phyloP scores from a whole-genome alignment of 1,139 yeast species.

The Kodamaea sp. region DNA sequence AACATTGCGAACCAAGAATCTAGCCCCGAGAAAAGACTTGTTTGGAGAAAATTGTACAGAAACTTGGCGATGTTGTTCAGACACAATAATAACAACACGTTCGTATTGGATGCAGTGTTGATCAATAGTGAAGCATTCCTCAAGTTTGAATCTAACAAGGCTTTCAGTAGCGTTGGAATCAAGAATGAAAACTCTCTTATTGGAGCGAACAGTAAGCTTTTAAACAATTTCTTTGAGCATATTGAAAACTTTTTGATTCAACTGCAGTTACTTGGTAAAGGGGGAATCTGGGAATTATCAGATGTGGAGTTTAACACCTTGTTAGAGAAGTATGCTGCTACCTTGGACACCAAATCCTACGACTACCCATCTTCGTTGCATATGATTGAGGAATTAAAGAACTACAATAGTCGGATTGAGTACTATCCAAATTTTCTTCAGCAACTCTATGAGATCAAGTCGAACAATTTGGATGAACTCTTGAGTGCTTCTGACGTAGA shows the following conservation, averaged over 20 bases:
- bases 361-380: slow-evolving; percentile 17
- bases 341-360: slow-evolving; percentile 9
- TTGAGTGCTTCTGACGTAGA: slow-evolving; percentile 17
- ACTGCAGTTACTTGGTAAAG: slow-evolving; percentile 14
- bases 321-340: slow-evolving; percentile 10
- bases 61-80: slow-evolving; percentile 36
- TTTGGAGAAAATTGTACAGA: slow-evolving; percentile 30
- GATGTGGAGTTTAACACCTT: slow-evolving; percentile 16
- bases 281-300: slow-evolving; percentile 18
- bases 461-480: slow-evolving; percentile 9
- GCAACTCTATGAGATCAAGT: slow-evolving; percentile 19
- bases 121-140: slow-evolving; percentile 30
- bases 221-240: slow-evolving; percentile 15
- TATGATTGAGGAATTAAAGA: slow-evolving; percentile 17
- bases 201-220: slow-evolving; percentile 16
- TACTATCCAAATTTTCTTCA: slow-evolving; percentile 26
- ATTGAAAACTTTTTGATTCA: slow-evolving; percentile 15
- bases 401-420: slow-evolving; percentile 20
- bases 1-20: slow-evolving; percentile 15
- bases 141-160: slow-evolving; percentile 24
- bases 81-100: slow-evolving; percentile 33
- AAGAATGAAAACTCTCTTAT: slow-evolving; percentile 13
- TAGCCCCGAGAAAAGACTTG: slow-evolving; percentile 19
- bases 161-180: slow-evolving; percentile 7
- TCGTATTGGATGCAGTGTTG: slow-evolving; percentile 38